Conservation (phyloP, 768 basidiomycete genomes). For the Tricholoma sp. region DNA sequence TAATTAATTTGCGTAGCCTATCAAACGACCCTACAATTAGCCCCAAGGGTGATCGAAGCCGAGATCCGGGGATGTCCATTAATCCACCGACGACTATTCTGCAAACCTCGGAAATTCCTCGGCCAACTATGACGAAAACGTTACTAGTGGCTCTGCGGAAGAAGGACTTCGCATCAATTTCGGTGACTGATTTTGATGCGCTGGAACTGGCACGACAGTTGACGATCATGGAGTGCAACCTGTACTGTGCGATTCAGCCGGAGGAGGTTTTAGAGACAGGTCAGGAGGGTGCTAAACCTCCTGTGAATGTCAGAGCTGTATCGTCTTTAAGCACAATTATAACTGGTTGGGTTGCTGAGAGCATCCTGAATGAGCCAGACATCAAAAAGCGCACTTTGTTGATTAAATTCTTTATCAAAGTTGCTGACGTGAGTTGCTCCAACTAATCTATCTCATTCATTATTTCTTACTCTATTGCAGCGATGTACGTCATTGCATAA, state of each 20-base stretch:
- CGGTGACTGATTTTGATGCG: slow-evolving; percentile 87
- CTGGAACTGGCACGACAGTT: slow-evolving; percentile 91
- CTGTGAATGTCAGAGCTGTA: slow-evolving; percentile 75
- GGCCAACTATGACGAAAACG: slow-evolving; percentile 80
- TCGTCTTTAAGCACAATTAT: slow-evolving; percentile 86
- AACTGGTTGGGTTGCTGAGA: slow-evolving; percentile 95
- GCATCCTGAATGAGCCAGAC: slow-evolving; percentile 87
- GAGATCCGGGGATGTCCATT: slow-evolving; percentile 72
- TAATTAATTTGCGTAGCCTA: slow-evolving; percentile 52
- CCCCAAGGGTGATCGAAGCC: slow-evolving; percentile 57
- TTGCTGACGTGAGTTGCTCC: slow-evolving; percentile 68
- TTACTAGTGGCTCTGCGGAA: slow-evolving; percentile 64
- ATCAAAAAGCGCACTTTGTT: slow-evolving; percentile 73
- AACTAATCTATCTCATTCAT: slow-evolving; percentile 2
- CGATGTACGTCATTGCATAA: slow-evolving; percentile 81
- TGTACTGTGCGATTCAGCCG: slow-evolving; percentile 82
- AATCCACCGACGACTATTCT: slow-evolving; percentile 46
- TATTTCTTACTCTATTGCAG: slow-evolving; percentile 34
- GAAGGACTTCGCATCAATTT: slow-evolving; percentile 56
- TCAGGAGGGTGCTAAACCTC: slow-evolving; percentile 58
- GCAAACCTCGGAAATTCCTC: slow-evolving; percentile 65
- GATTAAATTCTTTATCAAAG: slow-evolving; percentile 91
- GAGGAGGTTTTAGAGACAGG: slow-evolving; percentile 87
- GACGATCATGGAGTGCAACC: slow-evolving; percentile 86
- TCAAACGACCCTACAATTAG: slow-evolving; percentile 44